These are phyloP conservation scores for Mortierella alpina DNA, from an alignment of 192 early-diverging fungal species.

Conservation along the genomic window DNA sequence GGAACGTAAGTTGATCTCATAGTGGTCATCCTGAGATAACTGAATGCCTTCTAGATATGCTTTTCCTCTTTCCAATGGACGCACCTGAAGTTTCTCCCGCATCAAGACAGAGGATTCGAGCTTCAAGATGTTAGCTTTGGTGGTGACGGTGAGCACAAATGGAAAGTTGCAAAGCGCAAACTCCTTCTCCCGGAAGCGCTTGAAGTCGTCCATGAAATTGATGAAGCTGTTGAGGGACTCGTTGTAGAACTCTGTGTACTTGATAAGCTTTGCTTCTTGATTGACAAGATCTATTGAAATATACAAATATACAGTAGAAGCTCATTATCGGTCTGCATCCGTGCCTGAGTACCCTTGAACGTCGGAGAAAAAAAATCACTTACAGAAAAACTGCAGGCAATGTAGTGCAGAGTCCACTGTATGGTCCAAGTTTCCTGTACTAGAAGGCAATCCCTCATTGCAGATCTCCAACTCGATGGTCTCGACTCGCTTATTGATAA, in stretches of 20 bases:
- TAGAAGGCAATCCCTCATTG: conserved; percentile 26
- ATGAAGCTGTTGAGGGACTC: conserved; percentile 74
- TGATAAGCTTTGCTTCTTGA: conserved; percentile 62
- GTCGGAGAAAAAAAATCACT: not conserved
- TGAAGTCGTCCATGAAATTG: conserved; percentile 83
- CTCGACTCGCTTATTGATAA: conserved; percentile 42
- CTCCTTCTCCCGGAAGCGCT: conserved; percentile 69
- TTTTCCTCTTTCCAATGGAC: not conserved
- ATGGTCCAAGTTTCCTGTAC: conserved; percentile 42
- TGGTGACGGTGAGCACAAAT: conserved; percentile 75
- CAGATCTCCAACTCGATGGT: conserved; percentile 28
- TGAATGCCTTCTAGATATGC: not conserved
- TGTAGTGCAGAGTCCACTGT: conserved; percentile 35
- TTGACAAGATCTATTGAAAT: conserved; percentile 73
- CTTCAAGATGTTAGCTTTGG: conserved; percentile 80
- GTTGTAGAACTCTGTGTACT: conserved; percentile 78
- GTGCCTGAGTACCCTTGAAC: not conserved
- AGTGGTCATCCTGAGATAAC: not conserved
- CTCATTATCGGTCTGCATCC: not conserved
- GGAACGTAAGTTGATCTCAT: not conserved
- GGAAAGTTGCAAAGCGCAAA: conserved; percentile 84
- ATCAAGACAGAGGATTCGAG: conserved; percentile 78
- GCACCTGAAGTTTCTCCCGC: conserved; percentile 71
- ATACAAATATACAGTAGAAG: conserved; percentile 36
- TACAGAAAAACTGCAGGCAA: conserved; percentile 48